Evolutionary conservation across 108 stramenopile genomes (phyloP).

Genomic region (Fistulifera pelliculosa): DNA sequence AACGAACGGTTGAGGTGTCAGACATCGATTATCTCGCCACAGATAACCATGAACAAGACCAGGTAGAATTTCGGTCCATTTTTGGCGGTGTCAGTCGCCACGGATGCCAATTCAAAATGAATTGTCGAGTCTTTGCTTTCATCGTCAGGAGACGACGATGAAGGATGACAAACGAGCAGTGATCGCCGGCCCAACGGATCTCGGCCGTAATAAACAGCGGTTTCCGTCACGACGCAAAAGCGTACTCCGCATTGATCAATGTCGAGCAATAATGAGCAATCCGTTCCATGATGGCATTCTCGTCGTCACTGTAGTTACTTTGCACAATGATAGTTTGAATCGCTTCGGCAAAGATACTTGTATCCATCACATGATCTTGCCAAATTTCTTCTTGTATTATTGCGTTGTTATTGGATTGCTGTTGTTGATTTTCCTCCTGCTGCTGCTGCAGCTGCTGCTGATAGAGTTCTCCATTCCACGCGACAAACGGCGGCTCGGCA

Average conservation of each 20-base stretch:
- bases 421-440: too few species aligned
- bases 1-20: neutral
- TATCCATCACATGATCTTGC: slow-evolving; percentile 12
- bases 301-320: slow-evolving; percentile 2
- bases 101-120: slow-evolving; percentile 11
- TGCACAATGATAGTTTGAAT: neutral
- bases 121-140: neutral
- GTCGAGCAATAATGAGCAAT: neutral
- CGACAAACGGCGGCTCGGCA: slow-evolving; percentile 23
- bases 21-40: neutral
- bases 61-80: slow-evolving; percentile 59
- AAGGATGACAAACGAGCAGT: slow-evolving; percentile 21
- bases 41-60: slow-evolving; percentile 38
- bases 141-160: too few species aligned
- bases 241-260: slow-evolving; percentile 40
- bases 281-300: slow-evolving; percentile 2
- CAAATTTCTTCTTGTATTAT: slow-evolving; percentile 8
- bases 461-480: slow-evolving; percentile 86
- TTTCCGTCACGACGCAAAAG: slow-evolving; percentile 19
- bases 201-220: slow-evolving; percentile 46
- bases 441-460: too few species aligned
- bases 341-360: neutral
- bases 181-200: slow-evolving; percentile 67
- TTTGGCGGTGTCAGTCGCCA: slow-evolving; percentile 1
- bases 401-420: neutral